phyloP scores from a whole-genome alignment of 73 alveolate species.

The Stentor coeruleus region DNA sequence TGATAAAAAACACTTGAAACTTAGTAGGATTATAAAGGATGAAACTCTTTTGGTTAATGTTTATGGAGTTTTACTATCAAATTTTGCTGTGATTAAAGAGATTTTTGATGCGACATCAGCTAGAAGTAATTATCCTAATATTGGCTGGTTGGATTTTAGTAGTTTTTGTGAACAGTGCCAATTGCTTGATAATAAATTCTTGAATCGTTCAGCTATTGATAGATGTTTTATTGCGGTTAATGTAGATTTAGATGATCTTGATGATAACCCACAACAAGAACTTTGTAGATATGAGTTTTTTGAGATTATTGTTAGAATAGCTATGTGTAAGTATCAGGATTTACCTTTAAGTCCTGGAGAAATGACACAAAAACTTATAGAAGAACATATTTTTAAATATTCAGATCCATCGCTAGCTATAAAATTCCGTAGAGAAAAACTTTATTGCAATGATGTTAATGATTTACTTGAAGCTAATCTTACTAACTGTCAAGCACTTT shows the following conservation, averaged over 20 bases:
- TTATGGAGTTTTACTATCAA: constrained; percentile 13
- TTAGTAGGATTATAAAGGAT: constrained; percentile 41
- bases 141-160: constrained; percentile 53
- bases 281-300: constrained; percentile 55
- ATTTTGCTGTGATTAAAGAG: constrained; percentile 35
- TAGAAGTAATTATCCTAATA: constrained; percentile 43
- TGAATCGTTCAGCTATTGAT: constrained; percentile 43
- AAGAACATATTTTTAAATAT: constrained; percentile 43
- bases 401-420: constrained; percentile 30
- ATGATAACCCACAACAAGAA: constrained; percentile 51
- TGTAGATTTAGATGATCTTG: constrained; percentile 33
- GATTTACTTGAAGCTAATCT: constrained; percentile 43
- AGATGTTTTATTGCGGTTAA: constrained; percentile 56
- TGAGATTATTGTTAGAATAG: constrained; percentile 54
- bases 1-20: constrained; percentile 43
- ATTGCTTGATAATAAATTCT: constrained; percentile 43
- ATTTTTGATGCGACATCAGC: constrained; percentile 24
- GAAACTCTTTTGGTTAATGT: constrained; percentile 32
- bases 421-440: constrained; percentile 37
- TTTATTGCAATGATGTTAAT: constrained; percentile 37
- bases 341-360: constrained; percentile 29
- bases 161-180: constrained; percentile 41
- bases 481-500: constrained; percentile 22
- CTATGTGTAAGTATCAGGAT: constrained; percentile 41
- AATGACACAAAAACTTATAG: constrained; percentile 46